Conservation (phyloP, 164 flowering plant species). For the Annona squamosa region DNA sequence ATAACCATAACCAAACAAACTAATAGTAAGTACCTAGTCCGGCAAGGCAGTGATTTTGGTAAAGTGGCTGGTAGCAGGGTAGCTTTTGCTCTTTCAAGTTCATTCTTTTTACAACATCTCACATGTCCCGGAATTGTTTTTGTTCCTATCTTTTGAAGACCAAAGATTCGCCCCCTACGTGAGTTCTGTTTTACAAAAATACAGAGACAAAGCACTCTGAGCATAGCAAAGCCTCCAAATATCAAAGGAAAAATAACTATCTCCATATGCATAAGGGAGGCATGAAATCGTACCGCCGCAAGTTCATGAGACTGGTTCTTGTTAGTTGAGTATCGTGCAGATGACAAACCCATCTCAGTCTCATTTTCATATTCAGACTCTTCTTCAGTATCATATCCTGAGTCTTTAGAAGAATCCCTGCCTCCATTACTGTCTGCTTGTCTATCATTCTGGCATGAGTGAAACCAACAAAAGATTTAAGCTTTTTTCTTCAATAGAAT, state of each 20-base stretch:
- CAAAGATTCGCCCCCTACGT: slow-evolving; percentile 64
- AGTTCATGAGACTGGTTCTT: slow-evolving; percentile 21
- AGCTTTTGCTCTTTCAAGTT: slow-evolving; percentile 82
- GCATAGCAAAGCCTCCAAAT: no score
- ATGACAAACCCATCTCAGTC: slow-evolving; percentile 15
- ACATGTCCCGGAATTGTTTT: slow-evolving; percentile 85
- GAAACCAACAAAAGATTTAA: background rate
- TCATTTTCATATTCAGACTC: slow-evolving; percentile 53
- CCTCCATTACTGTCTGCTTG: slow-evolving; percentile 57
- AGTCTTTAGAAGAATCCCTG: slow-evolving; percentile 47
- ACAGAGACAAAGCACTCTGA: background rate
- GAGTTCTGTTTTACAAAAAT: slow-evolving; percentile 47
- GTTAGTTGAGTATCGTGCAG: slow-evolving; percentile 24
- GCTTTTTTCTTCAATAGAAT: background rate
- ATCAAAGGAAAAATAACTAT: background rate
- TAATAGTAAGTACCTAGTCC: slow-evolving; percentile 57
- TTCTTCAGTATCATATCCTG: slow-evolving; percentile 53
- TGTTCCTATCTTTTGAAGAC: slow-evolving; percentile 78
- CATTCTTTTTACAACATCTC: slow-evolving; percentile 74
- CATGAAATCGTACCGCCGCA: slow-evolving; percentile 61
- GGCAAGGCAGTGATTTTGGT: slow-evolving; percentile 85
- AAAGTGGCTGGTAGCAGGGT: slow-evolving; percentile 66
- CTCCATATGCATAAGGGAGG: background rate
- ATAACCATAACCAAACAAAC: slow-evolving; percentile 4
- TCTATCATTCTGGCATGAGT: slow-evolving; percentile 37